Evolutionary conservation across 192 early-diverging fungal species (phyloP), one percentile per base, ranked within the genome.

Genomic region (Phycomyces blakesleeanus): DNA sequence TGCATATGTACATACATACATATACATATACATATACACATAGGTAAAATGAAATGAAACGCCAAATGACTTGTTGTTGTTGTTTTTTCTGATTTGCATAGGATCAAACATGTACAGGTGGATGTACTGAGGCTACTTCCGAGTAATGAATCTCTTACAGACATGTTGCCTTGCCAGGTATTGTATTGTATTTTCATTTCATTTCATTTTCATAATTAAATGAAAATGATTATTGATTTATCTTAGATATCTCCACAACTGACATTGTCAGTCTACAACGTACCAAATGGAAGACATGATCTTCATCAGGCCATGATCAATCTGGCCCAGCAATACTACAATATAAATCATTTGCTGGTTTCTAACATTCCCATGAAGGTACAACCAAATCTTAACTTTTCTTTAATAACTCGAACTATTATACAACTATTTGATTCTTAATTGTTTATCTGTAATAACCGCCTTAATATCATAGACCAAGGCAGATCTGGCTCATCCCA

Each of bases 361-460:
- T 50, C 54, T 16, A 57, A 57, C 27, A 65, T 65, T 38, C 63
- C 63, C 24, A 65, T 65, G 63, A 65, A 65, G 51, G 61, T 63
- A 38, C 16, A 10, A n/a, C n/a, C 12, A 29, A n/a, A n/a, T n/a
- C n/a, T 25, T 15, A 12, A 26, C 22, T 53, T 9, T 20, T 9
- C 2, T 37, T 59, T 39, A n/a, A n/a, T n/a, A n/a, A n/a, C n/a
- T n/a, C n/a, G n/a, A n/a, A n/a, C n/a, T n/a, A n/a, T n/a, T n/a
- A n/a, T n/a, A n/a, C n/a, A n/a, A n/a, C n/a, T n/a, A n/a, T n/a
- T n/a, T n/a, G n/a, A n/a, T n/a, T n/a, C n/a, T n/a, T n/a, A n/a
- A n/a, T n/a, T n/a, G n/a, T n/a, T n/a, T n/a, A n/a, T n/a, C n/a
- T n/a, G n/a, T n/a, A n/a, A n/a, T n/a, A n/a, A n/a, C n/a, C n/a